Evolutionary conservation across 2,329 filamentous ascomycete species (phyloP), one percentile per base, ranked within the genome.

Genomic region (Aspergillus nomiae): DNA sequence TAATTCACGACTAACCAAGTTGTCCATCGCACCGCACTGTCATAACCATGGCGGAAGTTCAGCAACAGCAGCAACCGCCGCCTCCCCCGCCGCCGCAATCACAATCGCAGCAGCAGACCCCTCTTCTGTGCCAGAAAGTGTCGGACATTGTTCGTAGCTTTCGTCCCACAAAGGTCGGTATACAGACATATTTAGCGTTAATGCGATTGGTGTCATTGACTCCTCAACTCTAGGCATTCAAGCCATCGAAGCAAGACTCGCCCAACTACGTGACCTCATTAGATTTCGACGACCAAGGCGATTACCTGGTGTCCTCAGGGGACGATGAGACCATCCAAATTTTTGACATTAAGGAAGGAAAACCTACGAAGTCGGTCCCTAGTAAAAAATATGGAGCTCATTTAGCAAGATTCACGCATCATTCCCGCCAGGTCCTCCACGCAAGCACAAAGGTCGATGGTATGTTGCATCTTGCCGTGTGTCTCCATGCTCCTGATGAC

Each of bases 301-400:
- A 97, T 77, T 91, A 94, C 56, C 86, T 96, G 63, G 92, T 99
- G 79, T 92, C 94, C 0, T 92, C 93, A 7, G 92, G 94, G 69
- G 93, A 92, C 81, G 95, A 99, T 78, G 94, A 97, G 76, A 96
- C 92, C 4, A 91, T 99, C 66, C 94, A 98, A 74, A 89, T 99
- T 36, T 99, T 96, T 82, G 96, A 95, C 72, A 90, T 96, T 66
- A 92, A 91, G 72, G 93, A 97, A 68, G 95, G 95, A 5, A 91
- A 91, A 64, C 90, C 93, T 70, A 91, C 92, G 54, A 98, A 98
- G 81, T 90, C 90, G 63, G 85, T 97, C 54, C 89, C 96, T 58
- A 96, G 92, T 80, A 96, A 98, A 76, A 99, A 99, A 77, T 99
- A 99, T 73, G 95, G 95, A 63, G 93, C 92, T 21, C 95, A 97